Evolutionary conservation across 345 rosid genomes (phyloP).

Genomic region (Moringa oleifera): DNA sequence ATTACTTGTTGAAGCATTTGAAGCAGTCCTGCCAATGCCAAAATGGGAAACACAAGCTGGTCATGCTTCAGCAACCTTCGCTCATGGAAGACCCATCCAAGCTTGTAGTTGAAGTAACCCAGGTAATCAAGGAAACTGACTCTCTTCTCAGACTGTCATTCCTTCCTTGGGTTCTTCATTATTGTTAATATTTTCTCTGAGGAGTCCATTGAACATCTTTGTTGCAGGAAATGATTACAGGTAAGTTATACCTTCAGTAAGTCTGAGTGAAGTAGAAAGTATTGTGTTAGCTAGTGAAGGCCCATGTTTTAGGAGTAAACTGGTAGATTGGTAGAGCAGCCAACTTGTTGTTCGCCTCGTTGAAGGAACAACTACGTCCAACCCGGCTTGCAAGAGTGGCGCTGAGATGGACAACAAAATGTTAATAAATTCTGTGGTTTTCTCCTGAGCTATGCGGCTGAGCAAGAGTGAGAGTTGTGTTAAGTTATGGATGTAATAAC

Average conservation of each 20-base stretch:
- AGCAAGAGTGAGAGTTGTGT: background rate
- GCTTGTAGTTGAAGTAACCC: slow-evolving; percentile 49
- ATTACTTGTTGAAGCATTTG: slow-evolving; percentile 91
- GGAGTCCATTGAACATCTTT: background rate
- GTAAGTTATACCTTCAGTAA: too few relatives aligned
- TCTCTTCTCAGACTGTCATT: background rate
- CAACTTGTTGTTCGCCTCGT: background rate
- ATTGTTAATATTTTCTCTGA: background rate
- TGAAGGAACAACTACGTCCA: background rate
- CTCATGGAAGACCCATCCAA: slow-evolving; percentile 55
- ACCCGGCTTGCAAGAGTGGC: background rate
- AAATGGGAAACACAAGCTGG: slow-evolving; percentile 29
- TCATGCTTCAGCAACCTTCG: slow-evolving; percentile 33
- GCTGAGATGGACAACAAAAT: background rate
- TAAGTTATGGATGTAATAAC: slow-evolving; percentile 7
- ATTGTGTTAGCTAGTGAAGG: background rate
- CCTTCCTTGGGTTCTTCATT: slow-evolving; percentile 3
- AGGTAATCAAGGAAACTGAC: slow-evolving; percentile 17
- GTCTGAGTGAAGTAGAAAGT: background rate
- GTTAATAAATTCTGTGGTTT: background rate
- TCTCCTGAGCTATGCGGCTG: background rate
- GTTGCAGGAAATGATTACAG: slow-evolving; percentile 6
- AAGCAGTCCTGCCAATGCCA: slow-evolving; percentile 60
- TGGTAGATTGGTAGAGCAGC: background rate
- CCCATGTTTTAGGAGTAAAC: background rate